Base-by-base conservation (phyloP, 2,329 filamentous ascomycete genomes). In the Raffaelea ambrosiae region DNA sequence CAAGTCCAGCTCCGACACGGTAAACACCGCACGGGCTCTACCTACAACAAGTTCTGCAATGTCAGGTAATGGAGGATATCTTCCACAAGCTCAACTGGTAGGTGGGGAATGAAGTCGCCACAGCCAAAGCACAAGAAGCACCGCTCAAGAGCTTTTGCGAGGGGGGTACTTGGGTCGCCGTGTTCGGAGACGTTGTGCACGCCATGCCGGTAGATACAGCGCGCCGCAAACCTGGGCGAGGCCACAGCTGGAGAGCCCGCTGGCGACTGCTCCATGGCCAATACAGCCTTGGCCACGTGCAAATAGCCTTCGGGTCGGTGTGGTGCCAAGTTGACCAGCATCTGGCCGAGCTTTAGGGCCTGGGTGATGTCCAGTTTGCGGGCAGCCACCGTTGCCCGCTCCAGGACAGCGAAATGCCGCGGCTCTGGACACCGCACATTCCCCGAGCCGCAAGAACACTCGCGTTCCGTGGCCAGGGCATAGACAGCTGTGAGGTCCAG, bases 171-270 rank as follows among this genome's bases (percentile, higher is more conserved):
- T 8, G 20, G 18, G 18, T 49, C 36, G 46, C 50, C 52, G 35
- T 49, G 3, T 11, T 10, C 11, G 13, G 36, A 11, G 10, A 54
- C 52, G 7, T 51, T 53, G 44, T 54, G 45, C 38, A 50, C 13
- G 13, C 54, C 54, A 14, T 55, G 54, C 1, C 21, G 39, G 48
- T 53, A 55, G 21, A 55, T 11, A 18, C 54, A 55, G 22, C 52
- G 52, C 2, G 49, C 52, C 3, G 21, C 44, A 13, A 53, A 51
- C 1, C 50, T 48, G 2, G 48, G 20, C 16, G n/a, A 5, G 35
- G 21, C 21, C 26, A 29, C 7, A 29, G 13, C 7, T 7, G 26
- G 26, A 29, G 26, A 14, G 16, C 35, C 8, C 5, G 13, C 8
- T 8, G 35, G 14, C 22, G n/a, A 19, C 16, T 14, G 13, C 23